Percentiles rank a stretch among this genome's conserved stretches.
Conservation (phyloP, 345 rosid species). For the Camelina neglecta region DNA sequence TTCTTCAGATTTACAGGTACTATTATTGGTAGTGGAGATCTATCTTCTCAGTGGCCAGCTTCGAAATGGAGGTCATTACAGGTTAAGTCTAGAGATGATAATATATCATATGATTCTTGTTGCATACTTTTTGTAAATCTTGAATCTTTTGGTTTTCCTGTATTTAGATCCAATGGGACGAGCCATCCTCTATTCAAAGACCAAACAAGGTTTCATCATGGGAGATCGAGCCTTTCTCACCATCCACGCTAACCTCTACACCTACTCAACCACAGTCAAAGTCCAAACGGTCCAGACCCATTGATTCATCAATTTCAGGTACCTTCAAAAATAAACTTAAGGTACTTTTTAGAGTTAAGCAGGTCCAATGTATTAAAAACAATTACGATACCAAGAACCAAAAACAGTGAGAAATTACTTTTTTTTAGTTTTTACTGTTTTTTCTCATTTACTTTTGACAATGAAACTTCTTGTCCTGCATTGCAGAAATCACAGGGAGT, state of each 20-base stretch:
- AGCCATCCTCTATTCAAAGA: constrained; percentile 66
- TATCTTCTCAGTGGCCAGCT: constrained; percentile 65
- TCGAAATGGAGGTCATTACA: constrained; percentile 78
- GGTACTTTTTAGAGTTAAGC: background rate
- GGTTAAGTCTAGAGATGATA: constrained; percentile 47
- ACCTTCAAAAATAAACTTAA: background rate
- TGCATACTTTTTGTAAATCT: background rate
- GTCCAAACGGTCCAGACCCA: constrained; percentile 64
- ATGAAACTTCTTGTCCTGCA: constrained; percentile 15
- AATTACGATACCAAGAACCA: no score
- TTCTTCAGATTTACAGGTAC: constrained; percentile 71
- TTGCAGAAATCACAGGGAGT: constrained; percentile 55
- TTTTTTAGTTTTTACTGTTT: background rate
- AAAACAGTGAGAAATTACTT: background rate
- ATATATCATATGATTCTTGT: constrained; percentile 3
- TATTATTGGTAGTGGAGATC: constrained; percentile 65
- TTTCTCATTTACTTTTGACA: background rate
- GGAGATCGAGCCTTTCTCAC: constrained; percentile 72
- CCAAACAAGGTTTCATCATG: constrained; percentile 83
- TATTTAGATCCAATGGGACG: constrained; percentile 80
- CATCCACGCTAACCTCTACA: constrained; percentile 44
- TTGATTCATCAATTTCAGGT: constrained; percentile 57
- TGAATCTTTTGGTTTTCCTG: background rate
- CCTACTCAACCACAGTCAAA: constrained; percentile 55
- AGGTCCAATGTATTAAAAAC: background rate